A percentile compares a stretch with the other conserved stretches of the same genome.
Evolutionary conservation across 768 basidiomycete genomes (phyloP).

Genomic region (Tulasnella sp.): DNA sequence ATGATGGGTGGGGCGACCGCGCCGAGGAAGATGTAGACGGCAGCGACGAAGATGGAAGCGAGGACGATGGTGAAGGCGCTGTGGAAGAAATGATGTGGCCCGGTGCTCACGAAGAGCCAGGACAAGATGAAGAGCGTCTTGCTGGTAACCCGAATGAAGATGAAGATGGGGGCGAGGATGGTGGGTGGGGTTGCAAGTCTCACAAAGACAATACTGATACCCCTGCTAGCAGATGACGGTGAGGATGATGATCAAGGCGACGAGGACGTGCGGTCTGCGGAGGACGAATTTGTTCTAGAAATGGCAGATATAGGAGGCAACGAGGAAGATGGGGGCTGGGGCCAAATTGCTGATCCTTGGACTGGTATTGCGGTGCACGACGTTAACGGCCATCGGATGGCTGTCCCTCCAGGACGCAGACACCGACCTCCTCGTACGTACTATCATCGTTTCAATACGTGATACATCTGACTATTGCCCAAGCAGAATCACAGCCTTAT

Average conservation of each 20-base stretch:
- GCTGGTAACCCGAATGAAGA: slow-evolving; percentile 17
- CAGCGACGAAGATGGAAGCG: slow-evolving; percentile 18
- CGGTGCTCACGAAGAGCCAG: slow-evolving; percentile 29
- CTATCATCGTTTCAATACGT: slow-evolving; percentile 53
- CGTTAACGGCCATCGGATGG: slow-evolving; percentile 29
- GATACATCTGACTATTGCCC: slow-evolving; percentile 31
- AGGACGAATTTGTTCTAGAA: slow-evolving; percentile 28
- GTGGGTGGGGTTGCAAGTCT: slow-evolving; percentile 28
- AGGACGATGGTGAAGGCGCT: slow-evolving; percentile 67
- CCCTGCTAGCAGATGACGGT: slow-evolving; percentile 24
- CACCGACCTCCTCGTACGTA: slow-evolving; percentile 9
- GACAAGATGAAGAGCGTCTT: slow-evolving; percentile 29
- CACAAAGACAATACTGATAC: slow-evolving; percentile 8
- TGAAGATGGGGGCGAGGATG: slow-evolving; percentile 43
- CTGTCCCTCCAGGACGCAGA: neutral
- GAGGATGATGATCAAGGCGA: slow-evolving; percentile 20
- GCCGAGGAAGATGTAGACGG: slow-evolving; percentile 30
- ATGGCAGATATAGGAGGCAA: slow-evolving; percentile 20
- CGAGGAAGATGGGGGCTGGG: slow-evolving; percentile 17
- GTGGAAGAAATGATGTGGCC: slow-evolving; percentile 45
- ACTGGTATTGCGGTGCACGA: slow-evolving; percentile 23
- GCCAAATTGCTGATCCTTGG: slow-evolving; percentile 39
- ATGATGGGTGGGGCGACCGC: slow-evolving; percentile 63
- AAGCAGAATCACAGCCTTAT: neutral
- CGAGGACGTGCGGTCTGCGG: slow-evolving; percentile 17